Base-by-base conservation (phyloP, 1,284 basidiomycete species). In the Grifola frondosa region DNA sequence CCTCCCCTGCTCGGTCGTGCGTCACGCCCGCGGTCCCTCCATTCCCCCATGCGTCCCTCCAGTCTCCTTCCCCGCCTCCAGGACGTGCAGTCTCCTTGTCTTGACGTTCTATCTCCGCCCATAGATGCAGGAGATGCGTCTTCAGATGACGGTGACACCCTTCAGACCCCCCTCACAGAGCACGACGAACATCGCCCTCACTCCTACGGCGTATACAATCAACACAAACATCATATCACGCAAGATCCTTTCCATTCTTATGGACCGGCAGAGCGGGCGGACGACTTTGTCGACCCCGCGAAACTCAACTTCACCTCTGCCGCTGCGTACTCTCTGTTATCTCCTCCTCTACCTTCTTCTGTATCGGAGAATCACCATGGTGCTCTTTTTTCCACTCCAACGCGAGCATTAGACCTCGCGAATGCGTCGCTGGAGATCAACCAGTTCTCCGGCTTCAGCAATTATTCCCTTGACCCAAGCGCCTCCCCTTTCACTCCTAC, bases 101-200 rank as follows among this genome's bases (percentile, higher is more conserved):
- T 63, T 42, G 59, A 54, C 40, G 65, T 62, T 49, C 58, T 62
- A 32, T 67, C 69, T 20, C 65, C 62, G 15, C 62, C 56, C 34
- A 58, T 62, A 40, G 70, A 70, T 46, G 49, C 62, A 34, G 64
- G 59, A 37, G 67, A 67, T 49, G 59, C 58, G 23, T 69, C 65
- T 36, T 66, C 67, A 12, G 70, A 71, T 54, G 69, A 69, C 56
- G 67, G 67, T 50, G 63, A 68, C 44, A 56, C 68, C 37, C 61
- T 67, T 22, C 61, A 67, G 41, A 69, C 67, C 6, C 69, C 68
- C 21, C 60, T 67, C 46, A 62, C 63, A 7, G 59, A 65, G 32
- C 60, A 64, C 36, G 53, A 59, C 44, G 53, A 62, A 31, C 55
- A 56, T 46, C 49, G 48, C 23, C 50, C 59, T 43, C 53, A 54